A percentile compares a stretch with the other conserved stretches of the same genome.
Conservation (phyloP, 2,329 filamentous ascomycete genomes). For the Penicillium expansum region DNA sequence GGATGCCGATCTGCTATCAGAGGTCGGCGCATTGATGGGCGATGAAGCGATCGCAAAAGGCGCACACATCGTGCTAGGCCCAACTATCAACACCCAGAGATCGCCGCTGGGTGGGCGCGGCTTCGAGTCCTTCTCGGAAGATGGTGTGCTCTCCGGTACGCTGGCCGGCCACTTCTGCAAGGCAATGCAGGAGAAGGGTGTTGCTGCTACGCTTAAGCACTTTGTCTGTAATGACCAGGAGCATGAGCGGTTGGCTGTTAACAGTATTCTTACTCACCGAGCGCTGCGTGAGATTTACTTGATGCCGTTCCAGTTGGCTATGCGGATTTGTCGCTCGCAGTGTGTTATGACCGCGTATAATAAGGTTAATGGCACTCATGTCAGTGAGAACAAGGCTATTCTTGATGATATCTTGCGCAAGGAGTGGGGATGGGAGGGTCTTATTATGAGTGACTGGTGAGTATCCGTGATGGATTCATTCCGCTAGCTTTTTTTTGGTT, state of each 20-base stretch:
- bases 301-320: conserved; percentile 61
- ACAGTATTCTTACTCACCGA: conserved; percentile 48
- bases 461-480: not conserved
- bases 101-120: conserved; percentile 80
- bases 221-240: conserved; percentile 50
- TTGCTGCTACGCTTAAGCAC: conserved; percentile 75
- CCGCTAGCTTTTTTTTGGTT: not conserved
- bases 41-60: conserved; percentile 71
- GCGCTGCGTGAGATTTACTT: conserved; percentile 63
- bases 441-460: conserved; percentile 49
- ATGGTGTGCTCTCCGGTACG: conserved; percentile 72
- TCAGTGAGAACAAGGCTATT: conserved; percentile 43
- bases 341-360: conserved; percentile 62
- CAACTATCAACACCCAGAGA: conserved; percentile 78
- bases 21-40: conserved; percentile 69
- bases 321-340: conserved; percentile 55
- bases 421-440: conserved; percentile 48
- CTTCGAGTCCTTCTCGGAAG: conserved; percentile 84
- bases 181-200: conserved; percentile 68
- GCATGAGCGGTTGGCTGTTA: conserved; percentile 44
- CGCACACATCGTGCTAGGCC: conserved; percentile 70
- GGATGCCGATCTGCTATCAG: conserved; percentile 67
- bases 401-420: conserved; percentile 45
- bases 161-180: conserved; percentile 70
- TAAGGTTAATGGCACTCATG: conserved; percentile 52